Evolutionary conservation across 2,329 filamentous ascomycete genomes (phyloP), one percentile per base, ranked within the genome.

Genomic region (Graphilbum sp.): DNA sequence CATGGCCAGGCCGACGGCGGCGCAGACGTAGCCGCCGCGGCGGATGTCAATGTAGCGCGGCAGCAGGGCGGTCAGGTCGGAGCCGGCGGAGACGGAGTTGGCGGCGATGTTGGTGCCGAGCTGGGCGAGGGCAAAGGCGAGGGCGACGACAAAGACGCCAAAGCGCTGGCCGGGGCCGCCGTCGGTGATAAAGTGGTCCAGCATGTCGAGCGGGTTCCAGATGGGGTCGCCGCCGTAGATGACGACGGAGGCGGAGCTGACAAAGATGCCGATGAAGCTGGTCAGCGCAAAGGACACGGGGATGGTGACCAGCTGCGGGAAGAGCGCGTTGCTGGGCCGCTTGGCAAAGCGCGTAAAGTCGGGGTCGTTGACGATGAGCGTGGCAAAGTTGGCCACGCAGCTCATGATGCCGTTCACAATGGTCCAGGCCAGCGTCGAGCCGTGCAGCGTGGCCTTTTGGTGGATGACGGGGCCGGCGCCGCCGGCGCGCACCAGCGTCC

Each of bases 381-480:
- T 85, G 1, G 85, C 82, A 52, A 94, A 94, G 60, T 94, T 94
- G 49, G 83, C 81, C 46, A 95, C 86, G 4, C 82, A 78, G 19
- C 71, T 78, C 85, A 94, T 93, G 58, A 93, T 77, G 29, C 84
- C 84, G 43, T 77, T 79, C 42, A 95, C 70, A 41, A 94, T 75
- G 19, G 75, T 72, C 87, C 87, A 95, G 2, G 66, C 84, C 4
- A 94, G 65, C 52, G 19, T 33, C 11, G 40, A 42, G 30, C 42
- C 46, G n/a, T 27, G 7, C 16, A 45, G 34, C 5, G 41, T 41
- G 7, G 35, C 21, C 23, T 33, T 31, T n/a, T 88, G 79, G 40
- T 75, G 66, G 19, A 94, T 68, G 47, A 95, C 84, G 1, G 85
- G 84, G 2, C 87, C 87, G 41, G 87, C 69, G 1, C 86, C 87